A percentile compares a stretch with the other conserved stretches of the same genome.
phyloP scores from a whole-genome alignment of 2,329 filamentous ascomycete species.

The Penicillium sp. region DNA sequence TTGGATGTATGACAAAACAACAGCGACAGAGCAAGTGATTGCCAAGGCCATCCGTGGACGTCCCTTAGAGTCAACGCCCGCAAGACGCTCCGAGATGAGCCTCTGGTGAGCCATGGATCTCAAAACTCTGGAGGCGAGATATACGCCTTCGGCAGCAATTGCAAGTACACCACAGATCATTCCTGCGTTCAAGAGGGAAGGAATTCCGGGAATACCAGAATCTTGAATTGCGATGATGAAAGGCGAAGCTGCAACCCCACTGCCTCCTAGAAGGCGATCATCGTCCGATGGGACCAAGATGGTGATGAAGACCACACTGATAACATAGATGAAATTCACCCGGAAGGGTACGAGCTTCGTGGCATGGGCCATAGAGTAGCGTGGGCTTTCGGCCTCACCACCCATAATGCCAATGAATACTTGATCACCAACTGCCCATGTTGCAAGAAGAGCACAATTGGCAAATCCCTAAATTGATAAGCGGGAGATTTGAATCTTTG shows the following conservation, averaged over 20 bases:
- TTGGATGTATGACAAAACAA: constrained; percentile 34
- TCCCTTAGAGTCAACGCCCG: constrained; percentile 30
- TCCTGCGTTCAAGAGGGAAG: constrained; percentile 32
- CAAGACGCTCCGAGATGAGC: constrained; percentile 29
- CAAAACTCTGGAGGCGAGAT: constrained; percentile 34
- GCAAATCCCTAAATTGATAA: constrained; percentile 27
- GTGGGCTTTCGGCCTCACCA: constrained; percentile 38
- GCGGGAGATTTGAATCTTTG: too few relatives aligned
- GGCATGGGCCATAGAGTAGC: constrained; percentile 38
- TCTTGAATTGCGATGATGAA: constrained; percentile 35
- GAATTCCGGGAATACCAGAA: constrained; percentile 31
- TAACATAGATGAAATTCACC: constrained; percentile 33
- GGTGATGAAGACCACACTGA: constrained; percentile 30
- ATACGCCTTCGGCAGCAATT: constrained; percentile 35
- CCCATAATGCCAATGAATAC: constrained; percentile 38
- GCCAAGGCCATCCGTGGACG: constrained; percentile 31
- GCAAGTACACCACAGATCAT: constrained; percentile 35
- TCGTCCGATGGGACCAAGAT: constrained; percentile 25
- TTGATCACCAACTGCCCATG: constrained; percentile 33
- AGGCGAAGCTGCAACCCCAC: constrained; percentile 30
- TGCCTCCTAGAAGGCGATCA: constrained; percentile 26
- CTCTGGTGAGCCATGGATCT: constrained; percentile 31
- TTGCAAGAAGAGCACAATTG: constrained; percentile 31
- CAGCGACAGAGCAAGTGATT: constrained; percentile 27
- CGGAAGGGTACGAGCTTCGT: constrained; percentile 30